Conservation (phyloP, 768 basidiomycete species). For the Tremella fuciformis region DNA sequence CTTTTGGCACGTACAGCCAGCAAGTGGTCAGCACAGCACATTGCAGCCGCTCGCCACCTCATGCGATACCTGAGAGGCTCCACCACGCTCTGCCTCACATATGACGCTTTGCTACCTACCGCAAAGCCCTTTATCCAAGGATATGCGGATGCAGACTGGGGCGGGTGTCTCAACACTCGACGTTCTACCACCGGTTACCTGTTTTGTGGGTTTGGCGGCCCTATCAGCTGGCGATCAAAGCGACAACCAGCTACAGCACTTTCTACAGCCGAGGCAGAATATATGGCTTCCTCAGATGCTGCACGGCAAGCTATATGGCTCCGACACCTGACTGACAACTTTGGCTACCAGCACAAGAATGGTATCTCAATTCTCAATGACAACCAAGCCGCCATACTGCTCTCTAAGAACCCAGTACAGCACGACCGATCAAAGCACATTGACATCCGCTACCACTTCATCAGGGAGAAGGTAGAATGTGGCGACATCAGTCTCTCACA, state of each 20-base stretch:
- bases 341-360: too few relatives aligned
- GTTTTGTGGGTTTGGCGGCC: slow-evolving; percentile 50
- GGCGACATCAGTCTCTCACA: not conserved
- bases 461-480: slow-evolving; percentile 5
- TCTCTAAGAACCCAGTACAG: slow-evolving; percentile 51
- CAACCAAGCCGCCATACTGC: slow-evolving; percentile 53
- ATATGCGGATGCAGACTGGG: slow-evolving; percentile 47
- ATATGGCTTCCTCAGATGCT: too few relatives aligned
- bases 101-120: slow-evolving; percentile 21
- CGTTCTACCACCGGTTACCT: slow-evolving; percentile 51
- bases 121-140: slow-evolving; percentile 43
- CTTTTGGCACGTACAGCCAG: too few relatives aligned
- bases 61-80: slow-evolving; percentile 34
- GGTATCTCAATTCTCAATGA: slow-evolving; percentile 34
- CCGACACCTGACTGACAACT: too few relatives aligned
- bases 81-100: slow-evolving; percentile 9
- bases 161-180: slow-evolving; percentile 43
- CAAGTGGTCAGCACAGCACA: not conserved
- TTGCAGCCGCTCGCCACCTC: slow-evolving; percentile 19
- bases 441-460: slow-evolving; percentile 52
- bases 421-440: slow-evolving; percentile 57
- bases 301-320: too few relatives aligned
- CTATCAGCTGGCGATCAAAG: slow-evolving; percentile 55
- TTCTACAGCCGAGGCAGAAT: too few relatives aligned
- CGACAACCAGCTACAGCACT: slow-evolving; percentile 55